A percentile compares a stretch with the other conserved stretches of the same genome.
These are phyloP conservation scores for Candolleomyces eurysporus DNA, from an alignment of 768 basidiomycete genomes.

Conservation along the genomic window DNA sequence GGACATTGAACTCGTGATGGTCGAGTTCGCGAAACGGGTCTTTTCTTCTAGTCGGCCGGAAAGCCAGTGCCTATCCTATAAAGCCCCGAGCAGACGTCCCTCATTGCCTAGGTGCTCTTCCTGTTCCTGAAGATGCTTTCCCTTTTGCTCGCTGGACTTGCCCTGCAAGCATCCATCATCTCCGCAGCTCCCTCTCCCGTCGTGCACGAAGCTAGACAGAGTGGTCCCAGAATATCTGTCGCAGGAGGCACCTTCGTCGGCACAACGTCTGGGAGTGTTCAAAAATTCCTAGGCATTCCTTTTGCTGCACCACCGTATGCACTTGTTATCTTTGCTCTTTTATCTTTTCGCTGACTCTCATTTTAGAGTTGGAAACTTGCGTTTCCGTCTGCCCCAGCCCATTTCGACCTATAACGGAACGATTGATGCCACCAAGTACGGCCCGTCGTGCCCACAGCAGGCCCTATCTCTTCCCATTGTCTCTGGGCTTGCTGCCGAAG, in stretches of 20 bases:
- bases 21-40: neutral
- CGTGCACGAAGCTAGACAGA: constrained; percentile 1
- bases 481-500: constrained; percentile 31
- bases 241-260: constrained; percentile 48
- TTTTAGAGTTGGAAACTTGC: constrained; percentile 33
- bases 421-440: constrained; percentile 36
- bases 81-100: neutral
- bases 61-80: neutral
- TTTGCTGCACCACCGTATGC: constrained; percentile 55
- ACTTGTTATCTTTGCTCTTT: neutral
- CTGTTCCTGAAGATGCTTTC: constrained; percentile 16
- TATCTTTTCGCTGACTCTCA: neutral
- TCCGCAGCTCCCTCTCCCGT: constrained; percentile 18
- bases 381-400: constrained; percentile 41
- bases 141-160: constrained; percentile 13
- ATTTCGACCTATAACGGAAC: constrained; percentile 33
- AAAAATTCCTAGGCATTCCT: constrained; percentile 52
- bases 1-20: too few relatives aligned
- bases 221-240: constrained; percentile 36
- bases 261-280: constrained; percentile 23
- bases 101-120: neutral
- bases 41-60: neutral
- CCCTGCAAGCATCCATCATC: constrained; percentile 11
- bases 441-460: constrained; percentile 50
- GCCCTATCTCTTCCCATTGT: constrained; percentile 31